Conservation (phyloP, 257 asterid genomes). For the Solanum chilense region DNA sequence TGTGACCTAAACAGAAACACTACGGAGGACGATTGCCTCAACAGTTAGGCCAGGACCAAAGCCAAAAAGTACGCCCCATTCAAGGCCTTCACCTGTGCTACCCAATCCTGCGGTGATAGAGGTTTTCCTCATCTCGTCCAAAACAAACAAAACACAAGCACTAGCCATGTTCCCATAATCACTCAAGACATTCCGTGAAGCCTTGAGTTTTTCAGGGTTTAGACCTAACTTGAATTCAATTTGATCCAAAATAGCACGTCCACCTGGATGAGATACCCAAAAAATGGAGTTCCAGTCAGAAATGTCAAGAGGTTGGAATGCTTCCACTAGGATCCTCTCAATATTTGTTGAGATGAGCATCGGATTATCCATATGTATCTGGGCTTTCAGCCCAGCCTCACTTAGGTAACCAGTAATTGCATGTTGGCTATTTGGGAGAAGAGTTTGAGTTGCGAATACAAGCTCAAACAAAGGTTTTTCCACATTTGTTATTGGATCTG, state of each 20-base stretch:
- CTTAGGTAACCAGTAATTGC: background rate
- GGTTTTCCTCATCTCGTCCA: slow-evolving; percentile 3
- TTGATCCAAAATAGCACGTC: slow-evolving; percentile 3
- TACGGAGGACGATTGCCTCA: background rate
- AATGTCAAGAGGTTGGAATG: background rate
- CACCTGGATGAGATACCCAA: slow-evolving; percentile 8
- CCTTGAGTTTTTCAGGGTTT: background rate
- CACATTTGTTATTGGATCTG: background rate
- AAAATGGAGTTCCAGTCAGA: slow-evolving; percentile 4
- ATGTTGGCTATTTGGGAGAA: background rate
- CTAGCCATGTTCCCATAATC: slow-evolving; percentile 3
- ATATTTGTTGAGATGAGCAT: background rate
- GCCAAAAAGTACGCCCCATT: slow-evolving; percentile 2
- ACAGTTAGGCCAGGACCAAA: slow-evolving; percentile 2
- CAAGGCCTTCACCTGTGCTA: slow-evolving; percentile 6
- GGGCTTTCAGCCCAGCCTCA: background rate
- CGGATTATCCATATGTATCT: background rate
- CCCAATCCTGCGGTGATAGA: background rate
- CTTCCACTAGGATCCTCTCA: background rate
- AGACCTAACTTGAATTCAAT: background rate
- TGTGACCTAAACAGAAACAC: background rate
- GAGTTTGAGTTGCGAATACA: background rate
- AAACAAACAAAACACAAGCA: background rate
- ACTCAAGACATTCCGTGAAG: background rate
- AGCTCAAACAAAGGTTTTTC: slow-evolving; percentile 8